phyloP scores from a whole-genome alignment of 768 basidiomycete genomes.

The Rhodosporidiobolus odoratus region DNA sequence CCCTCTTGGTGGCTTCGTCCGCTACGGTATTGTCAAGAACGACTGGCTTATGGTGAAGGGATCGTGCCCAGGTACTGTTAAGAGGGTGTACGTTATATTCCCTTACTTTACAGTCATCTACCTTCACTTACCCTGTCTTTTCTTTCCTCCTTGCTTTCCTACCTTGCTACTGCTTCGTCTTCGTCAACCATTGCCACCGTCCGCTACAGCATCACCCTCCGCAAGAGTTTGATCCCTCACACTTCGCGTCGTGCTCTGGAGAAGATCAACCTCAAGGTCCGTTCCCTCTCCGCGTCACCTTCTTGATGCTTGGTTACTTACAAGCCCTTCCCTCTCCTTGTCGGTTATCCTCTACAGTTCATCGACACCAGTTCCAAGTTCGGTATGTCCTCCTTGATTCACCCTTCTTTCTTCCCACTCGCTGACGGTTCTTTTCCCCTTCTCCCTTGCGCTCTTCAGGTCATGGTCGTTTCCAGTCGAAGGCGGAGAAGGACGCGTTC shows the following conservation, averaged over 20 bases:
- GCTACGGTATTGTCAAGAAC: slow-evolving; percentile 98
- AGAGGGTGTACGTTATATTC: slow-evolving; percentile 59
- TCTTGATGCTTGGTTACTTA: too few species aligned
- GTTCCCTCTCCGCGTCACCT: not conserved
- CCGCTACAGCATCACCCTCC: slow-evolving; percentile 63
- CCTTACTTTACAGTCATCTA: too few species aligned
- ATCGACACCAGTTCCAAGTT: too few species aligned
- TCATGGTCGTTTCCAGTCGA: slow-evolving; percentile 94
- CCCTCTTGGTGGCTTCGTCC: slow-evolving; percentile 98
- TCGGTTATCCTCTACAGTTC: too few species aligned
- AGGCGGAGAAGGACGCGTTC: slow-evolving; percentile 94
- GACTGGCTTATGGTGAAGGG: slow-evolving; percentile 91
- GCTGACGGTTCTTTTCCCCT: not conserved
- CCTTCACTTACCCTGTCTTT: too few species aligned
- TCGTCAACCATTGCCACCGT: too few species aligned
- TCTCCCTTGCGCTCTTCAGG: slow-evolving; percentile 70
- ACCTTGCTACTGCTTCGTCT: too few species aligned
- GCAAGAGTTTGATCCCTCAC: slow-evolving; percentile 94
- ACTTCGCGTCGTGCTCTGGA: slow-evolving; percentile 93
- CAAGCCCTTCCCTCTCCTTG: too few species aligned
- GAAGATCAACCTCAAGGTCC: slow-evolving; percentile 58
- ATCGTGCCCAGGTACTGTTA: slow-evolving; percentile 89
- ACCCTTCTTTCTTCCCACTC: not conserved
- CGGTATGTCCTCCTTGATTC: too few species aligned
- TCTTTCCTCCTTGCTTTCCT: too few species aligned